phyloP scores from a whole-genome alignment of 2,329 filamentous ascomycete genomes.

The Arthrobotrys iridis region DNA sequence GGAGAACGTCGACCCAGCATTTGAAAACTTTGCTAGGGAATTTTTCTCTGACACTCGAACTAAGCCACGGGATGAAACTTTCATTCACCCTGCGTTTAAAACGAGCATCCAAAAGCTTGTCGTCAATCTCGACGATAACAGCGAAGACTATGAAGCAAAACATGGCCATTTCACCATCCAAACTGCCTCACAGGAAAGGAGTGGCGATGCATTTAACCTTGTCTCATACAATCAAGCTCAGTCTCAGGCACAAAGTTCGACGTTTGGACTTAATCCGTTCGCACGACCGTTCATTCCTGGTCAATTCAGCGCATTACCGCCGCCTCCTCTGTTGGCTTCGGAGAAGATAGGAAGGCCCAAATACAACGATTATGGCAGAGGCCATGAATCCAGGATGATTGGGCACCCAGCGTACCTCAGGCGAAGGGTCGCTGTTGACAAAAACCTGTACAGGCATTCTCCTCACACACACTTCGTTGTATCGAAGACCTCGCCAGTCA shows the following conservation, averaged over 20 bases:
- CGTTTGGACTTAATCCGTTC: neutral
- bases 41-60: neutral
- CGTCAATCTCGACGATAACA: neutral
- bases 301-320: neutral
- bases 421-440: neutral
- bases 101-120: neutral
- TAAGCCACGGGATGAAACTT: neutral
- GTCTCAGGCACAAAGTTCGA: neutral
- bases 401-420: neutral
- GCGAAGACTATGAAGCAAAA: neutral
- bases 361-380: neutral
- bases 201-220: too few species aligned
- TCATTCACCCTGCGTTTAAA: neutral
- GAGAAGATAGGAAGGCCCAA: neutral
- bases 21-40: neutral
- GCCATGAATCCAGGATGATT: neutral
- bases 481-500: neutral
- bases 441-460: neutral
- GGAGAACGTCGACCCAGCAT: neutral
- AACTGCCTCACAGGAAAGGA: too few species aligned
- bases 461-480: neutral
- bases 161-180: too few species aligned
- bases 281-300: neutral
- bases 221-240: neutral
- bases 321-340: neutral